These are phyloP conservation scores for Serpula lacrymans DNA, from an alignment of 768 basidiomycete species.

Conservation along the genomic window DNA sequence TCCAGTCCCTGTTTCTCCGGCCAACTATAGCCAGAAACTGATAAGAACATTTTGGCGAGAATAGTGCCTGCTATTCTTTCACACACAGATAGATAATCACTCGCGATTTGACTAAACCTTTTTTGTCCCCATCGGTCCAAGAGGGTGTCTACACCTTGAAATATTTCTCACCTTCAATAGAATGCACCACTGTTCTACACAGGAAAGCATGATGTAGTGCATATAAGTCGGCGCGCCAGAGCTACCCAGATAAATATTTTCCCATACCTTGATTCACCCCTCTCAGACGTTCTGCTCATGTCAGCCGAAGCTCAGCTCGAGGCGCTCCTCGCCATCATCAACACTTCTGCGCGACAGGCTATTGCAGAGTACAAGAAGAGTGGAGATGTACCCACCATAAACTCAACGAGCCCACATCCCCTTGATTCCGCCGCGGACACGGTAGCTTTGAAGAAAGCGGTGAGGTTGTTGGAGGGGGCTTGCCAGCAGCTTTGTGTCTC, in stretches of 20 bases:
- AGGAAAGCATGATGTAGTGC: too few species aligned
- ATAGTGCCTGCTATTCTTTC: neutral
- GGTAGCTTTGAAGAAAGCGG: slow-evolving; percentile 20
- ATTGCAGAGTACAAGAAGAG: slow-evolving; percentile 20
- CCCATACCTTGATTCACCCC: neutral
- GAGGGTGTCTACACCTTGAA: too few species aligned
- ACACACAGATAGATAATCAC: too few species aligned
- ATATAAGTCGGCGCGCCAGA: too few species aligned
- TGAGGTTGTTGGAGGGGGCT: slow-evolving; percentile 22
- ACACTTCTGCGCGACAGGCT: slow-evolving; percentile 16
- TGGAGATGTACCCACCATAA: slow-evolving; percentile 20
- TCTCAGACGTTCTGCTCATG: neutral
- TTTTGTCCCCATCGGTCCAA: too few species aligned
- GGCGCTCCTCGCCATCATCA: slow-evolving; percentile 29
- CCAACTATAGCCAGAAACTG: slow-evolving; percentile 10
- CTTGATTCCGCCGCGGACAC: slow-evolving; percentile 17
- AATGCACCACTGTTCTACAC: too few species aligned
- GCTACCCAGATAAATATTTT: too few species aligned
- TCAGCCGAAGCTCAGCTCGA: slow-evolving; percentile 23
- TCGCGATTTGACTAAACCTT: too few species aligned
- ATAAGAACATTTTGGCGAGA: neutral
- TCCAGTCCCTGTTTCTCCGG: slow-evolving; percentile 16
- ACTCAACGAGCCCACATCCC: slow-evolving; percentile 19
- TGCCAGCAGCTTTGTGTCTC: slow-evolving; percentile 24
- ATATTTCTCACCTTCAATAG: too few species aligned